Base-by-base conservation (phyloP, 2,329 filamentous ascomycete genomes). In the Lithohypha guttulata region DNA sequence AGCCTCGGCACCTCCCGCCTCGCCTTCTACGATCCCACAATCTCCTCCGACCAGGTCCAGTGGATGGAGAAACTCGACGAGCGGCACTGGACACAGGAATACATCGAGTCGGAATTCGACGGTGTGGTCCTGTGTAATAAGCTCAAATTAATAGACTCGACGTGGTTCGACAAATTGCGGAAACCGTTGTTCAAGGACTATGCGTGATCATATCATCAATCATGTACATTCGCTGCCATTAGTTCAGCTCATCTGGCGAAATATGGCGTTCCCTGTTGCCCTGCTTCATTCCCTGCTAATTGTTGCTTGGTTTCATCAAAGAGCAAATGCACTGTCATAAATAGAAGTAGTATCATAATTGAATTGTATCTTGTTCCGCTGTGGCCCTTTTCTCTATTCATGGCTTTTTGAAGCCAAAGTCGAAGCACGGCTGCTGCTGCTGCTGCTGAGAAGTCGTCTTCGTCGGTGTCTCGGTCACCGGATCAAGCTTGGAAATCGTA, bases 21-120 rank as follows among this genome's bases (percentile, higher is more conserved):
- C 6, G 31, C 41, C 11, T 45, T 34, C 20, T 45, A 45, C 15
- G 43, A 45, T 21, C 43, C 43, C n/a, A 34, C 42, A 13, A 41
- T 45, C 8, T 28, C 29, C 10, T 19, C 30, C 29, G 21, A 29
- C 3, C 30, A 37, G 6, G 17, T 45, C 11, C 31, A 34, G 3
- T 45, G 40, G 43, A 45, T 45, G 41, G 43, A 45, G 29, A 45
- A 43, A 41, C 40, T 45, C 9, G 41, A 43, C n/a, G 36, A 39
- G 10, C n/a, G 17, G 20, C 22, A 19, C 14, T 34, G 31, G 31
- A 34, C 15, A n/a, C 15, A 17, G 22, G 31, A 34, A 7, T 34
- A 34, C 17, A 34, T 34, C 10, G 31, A 21, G 20, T 34, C 31
- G 11, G 31, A 34, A 11, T 34, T 34, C 22, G 31, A 34, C 22